Conservation (phyloP, 495 filamentous ascomycete genomes). For the Aspergillus bridgeri region DNA sequence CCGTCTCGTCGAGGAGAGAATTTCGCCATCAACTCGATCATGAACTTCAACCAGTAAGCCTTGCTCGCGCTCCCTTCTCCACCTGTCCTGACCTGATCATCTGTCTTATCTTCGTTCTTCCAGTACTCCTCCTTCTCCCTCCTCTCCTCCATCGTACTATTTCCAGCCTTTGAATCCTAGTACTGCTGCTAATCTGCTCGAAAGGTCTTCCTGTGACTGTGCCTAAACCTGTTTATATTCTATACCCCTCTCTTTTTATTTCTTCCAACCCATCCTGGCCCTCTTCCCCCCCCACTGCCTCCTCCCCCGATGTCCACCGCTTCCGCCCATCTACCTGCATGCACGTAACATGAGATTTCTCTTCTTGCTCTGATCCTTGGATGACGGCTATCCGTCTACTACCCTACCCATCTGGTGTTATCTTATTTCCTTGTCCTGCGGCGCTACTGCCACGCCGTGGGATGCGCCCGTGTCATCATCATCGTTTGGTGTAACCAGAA, state of each 20-base stretch:
- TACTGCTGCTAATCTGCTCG: constrained; percentile 12
- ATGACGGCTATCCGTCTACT: constrained; percentile 13
- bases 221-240: constrained; percentile 29
- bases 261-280: constrained; percentile 10
- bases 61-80: constrained; percentile 12
- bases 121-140: constrained; percentile 20
- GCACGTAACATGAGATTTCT: constrained; percentile 18
- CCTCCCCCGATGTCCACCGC: constrained; percentile 28
- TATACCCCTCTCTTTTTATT: constrained; percentile 10
- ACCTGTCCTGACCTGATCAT: constrained; percentile 19
- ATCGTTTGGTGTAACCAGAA: constrained; percentile 40
- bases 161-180: constrained; percentile 22
- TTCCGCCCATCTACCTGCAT: constrained; percentile 18
- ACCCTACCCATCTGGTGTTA: constrained; percentile 26
- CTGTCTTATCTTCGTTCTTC: constrained; percentile 18
- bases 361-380: background rate
- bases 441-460: constrained; percentile 36
- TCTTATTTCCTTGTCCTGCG: constrained; percentile 30
- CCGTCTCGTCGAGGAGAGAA: constrained; percentile 1
- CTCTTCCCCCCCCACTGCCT: constrained; percentile 13
- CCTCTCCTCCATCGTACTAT: constrained; percentile 16
- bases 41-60: constrained; percentile 28
- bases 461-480: constrained; percentile 47
- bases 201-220: constrained; percentile 23
- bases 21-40: constrained; percentile 7